Conservation (phyloP, 148 eudicot genomes). For the Camellia lanceoleosa region DNA sequence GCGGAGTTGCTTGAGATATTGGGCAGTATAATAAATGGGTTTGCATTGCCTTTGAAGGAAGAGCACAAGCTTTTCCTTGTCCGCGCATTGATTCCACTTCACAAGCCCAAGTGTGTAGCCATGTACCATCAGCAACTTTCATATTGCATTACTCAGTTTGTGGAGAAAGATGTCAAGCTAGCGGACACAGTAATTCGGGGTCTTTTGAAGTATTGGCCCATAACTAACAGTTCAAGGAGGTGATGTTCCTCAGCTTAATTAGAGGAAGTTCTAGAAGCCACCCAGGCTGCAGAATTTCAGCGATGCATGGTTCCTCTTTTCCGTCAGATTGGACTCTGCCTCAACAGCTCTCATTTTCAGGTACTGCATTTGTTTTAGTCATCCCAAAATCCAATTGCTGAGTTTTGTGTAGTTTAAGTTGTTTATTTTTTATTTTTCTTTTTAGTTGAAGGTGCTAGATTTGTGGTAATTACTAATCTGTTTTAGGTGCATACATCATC, state of each 20-base stretch:
- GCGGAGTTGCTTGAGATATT: slow-evolving; percentile 54
- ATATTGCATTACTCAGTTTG: slow-evolving; percentile 49
- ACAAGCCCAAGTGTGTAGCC: slow-evolving; percentile 42
- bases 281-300: slow-evolving; percentile 45
- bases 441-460: neutral
- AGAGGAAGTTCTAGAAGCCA: slow-evolving; percentile 57
- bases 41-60: slow-evolving; percentile 59
- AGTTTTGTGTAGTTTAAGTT: neutral
- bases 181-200: slow-evolving; percentile 50
- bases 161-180: slow-evolving; percentile 50
- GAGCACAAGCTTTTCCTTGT: slow-evolving; percentile 48
- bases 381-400: neutral
- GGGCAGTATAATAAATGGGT: slow-evolving; percentile 60
- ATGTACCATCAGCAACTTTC: slow-evolving; percentile 54
- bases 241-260: slow-evolving; percentile 50
- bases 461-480: neutral
- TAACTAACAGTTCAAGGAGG: slow-evolving; percentile 58
- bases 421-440: neutral
- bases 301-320: slow-evolving; percentile 56
- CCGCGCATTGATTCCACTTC: slow-evolving; percentile 49
- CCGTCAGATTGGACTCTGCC: slow-evolving; percentile 39
- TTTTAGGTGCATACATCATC: neutral
- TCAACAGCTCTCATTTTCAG: slow-evolving; percentile 52
- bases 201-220: slow-evolving; percentile 50
- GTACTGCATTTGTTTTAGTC: slow-evolving; percentile 16